Percentiles rank a stretch among this genome's conserved stretches.
Evolutionary conservation across 306 rosid genomes (phyloP).

Genomic region (Inga laurina): DNA sequence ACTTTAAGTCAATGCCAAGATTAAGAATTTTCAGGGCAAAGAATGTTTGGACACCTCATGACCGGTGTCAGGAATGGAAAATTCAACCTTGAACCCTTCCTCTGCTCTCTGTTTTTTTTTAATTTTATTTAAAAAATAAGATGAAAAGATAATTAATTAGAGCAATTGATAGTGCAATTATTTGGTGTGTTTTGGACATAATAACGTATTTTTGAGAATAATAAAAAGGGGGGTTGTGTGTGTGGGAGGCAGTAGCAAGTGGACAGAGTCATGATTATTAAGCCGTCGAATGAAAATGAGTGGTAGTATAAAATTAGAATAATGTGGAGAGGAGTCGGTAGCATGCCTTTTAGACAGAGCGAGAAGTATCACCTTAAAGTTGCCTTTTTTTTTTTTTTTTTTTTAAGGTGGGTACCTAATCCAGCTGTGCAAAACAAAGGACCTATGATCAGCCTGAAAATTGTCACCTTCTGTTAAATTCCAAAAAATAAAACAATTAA

Average conservation of each 20-base stretch:
- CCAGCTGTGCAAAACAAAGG: not conserved
- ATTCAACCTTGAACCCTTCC: not conserved
- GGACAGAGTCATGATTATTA: not conserved
- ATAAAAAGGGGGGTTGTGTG: not conserved
- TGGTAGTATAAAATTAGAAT: not conserved
- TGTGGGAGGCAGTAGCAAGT: not conserved
- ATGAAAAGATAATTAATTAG: not conserved
- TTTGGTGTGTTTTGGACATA: not conserved
- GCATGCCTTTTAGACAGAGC: slow-evolving; percentile 25
- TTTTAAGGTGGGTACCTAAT: slow-evolving; percentile 29
- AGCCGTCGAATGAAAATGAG: not conserved
- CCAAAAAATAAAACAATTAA: not conserved
- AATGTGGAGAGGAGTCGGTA: not conserved
- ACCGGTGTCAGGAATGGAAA: not conserved
- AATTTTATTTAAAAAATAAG: too few relatives aligned
- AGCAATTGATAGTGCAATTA: not conserved
- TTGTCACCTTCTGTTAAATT: not conserved
- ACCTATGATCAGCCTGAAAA: not conserved
- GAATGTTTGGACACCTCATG: slow-evolving; percentile 22
- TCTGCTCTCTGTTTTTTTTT: not conserved
- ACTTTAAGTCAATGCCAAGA: not conserved
- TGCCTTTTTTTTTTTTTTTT: not conserved
- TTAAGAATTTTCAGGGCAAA: not conserved
- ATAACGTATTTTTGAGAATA: not conserved
- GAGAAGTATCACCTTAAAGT: slow-evolving; percentile 11